These are phyloP conservation scores for Ilex asprella DNA, from an alignment of 257 asterid species.

Conservation along the genomic window DNA sequence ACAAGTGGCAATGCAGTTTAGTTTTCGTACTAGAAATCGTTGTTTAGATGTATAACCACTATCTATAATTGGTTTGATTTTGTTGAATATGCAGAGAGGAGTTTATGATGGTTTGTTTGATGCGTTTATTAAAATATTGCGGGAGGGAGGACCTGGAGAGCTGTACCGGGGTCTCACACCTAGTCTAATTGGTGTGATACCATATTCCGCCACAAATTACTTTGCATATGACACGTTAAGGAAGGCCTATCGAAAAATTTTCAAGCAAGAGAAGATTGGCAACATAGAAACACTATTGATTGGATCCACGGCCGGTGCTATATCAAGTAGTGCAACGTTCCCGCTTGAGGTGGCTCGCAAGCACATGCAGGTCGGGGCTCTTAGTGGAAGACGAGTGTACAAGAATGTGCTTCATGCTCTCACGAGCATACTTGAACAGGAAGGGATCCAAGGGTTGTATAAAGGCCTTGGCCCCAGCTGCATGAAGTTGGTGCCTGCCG, in stretches of 20 bases:
- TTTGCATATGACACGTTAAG: conserved; percentile 78
- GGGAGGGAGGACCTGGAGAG: conserved; percentile 79
- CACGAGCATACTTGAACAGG: conserved; percentile 63
- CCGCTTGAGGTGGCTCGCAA: conserved; percentile 96
- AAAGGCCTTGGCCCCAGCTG: conserved; percentile 94
- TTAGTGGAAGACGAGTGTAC: conserved; percentile 80
- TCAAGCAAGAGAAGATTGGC: conserved; percentile 56
- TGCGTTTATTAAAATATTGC: conserved; percentile 70
- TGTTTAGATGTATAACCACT: background rate
- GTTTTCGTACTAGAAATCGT: background rate
- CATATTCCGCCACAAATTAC: conserved; percentile 86
- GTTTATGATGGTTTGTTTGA: conserved; percentile 67
- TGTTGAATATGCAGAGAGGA: conserved; percentile 43
- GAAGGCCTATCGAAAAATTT: conserved; percentile 48
- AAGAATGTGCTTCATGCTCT: conserved; percentile 83
- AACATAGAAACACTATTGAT: conserved; percentile 78
- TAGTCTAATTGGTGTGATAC: conserved; percentile 81
- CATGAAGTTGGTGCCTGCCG: conserved; percentile 87
- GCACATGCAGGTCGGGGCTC: conserved; percentile 92
- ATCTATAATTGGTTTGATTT: background rate
- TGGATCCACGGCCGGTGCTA: conserved; percentile 90
- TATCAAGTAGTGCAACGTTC: conserved; percentile 88
- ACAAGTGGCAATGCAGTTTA: background rate
- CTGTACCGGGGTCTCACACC: conserved; percentile 92
- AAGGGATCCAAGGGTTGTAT: conserved; percentile 71